phyloP scores from a whole-genome alignment of 768 basidiomycete genomes.

The Artomyces pyxidatus region DNA sequence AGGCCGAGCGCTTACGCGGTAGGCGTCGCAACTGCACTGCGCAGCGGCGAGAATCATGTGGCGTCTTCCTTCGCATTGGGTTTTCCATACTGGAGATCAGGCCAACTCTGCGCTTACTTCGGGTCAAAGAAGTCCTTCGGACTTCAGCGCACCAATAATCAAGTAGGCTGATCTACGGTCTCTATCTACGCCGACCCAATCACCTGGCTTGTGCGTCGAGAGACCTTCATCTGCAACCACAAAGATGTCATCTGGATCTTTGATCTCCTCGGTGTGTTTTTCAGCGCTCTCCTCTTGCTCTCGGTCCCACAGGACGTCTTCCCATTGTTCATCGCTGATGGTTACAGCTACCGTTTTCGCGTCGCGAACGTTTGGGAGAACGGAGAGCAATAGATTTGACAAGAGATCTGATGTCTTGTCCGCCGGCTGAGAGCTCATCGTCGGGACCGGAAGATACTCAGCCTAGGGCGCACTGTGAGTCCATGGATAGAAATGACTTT shows the following conservation, averaged over 20 bases:
- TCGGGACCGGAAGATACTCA: constrained; percentile 74
- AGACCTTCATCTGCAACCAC: constrained; percentile 52
- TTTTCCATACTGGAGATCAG: no score
- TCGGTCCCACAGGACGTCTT: constrained; percentile 70
- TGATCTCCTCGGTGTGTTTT: constrained; percentile 18
- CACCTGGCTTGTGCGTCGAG: constrained; percentile 41
- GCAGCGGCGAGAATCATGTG: no score
- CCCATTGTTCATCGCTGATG: constrained; percentile 72
- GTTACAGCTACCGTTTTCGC: constrained; percentile 74
- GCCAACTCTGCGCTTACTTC: no score
- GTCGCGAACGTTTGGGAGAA: constrained; percentile 65
- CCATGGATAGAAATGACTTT: background rate
- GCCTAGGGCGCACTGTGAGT: constrained; percentile 36
- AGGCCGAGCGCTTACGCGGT: no score
- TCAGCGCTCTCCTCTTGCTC: constrained; percentile 46
- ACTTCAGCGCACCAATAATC: constrained; percentile 68
- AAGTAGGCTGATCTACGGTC: constrained; percentile 74
- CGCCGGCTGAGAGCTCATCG: constrained; percentile 51
- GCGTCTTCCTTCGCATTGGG: no score
- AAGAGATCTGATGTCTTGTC: constrained; percentile 69
- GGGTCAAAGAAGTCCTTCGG: constrained; percentile 59
- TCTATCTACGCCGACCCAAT: constrained; percentile 74
- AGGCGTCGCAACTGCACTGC: no score
- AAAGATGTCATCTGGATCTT: constrained; percentile 46
- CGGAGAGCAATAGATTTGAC: constrained; percentile 65